A percentile compares a stretch with the other conserved stretches of the same genome.
These are phyloP conservation scores for Coemansia sp. DNA, from an alignment of 192 early-diverging fungal species.

Conservation along the genomic window DNA sequence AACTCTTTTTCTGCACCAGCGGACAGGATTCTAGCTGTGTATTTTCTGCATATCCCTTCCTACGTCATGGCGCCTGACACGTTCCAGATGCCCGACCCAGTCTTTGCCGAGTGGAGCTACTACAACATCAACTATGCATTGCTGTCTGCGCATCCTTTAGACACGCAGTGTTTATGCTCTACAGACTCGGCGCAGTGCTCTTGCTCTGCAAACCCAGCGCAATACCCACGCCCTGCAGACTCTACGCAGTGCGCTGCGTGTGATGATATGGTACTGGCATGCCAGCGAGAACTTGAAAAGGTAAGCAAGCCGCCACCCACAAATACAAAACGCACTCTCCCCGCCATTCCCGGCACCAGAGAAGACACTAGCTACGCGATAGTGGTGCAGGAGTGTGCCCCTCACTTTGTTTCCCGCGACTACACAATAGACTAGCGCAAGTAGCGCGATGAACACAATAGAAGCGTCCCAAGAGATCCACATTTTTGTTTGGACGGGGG, in stretches of 20 bases:
- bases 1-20: not conserved
- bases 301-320: slow-evolving; percentile 13
- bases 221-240: slow-evolving; percentile 11
- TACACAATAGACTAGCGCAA: not conserved
- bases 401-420: not conserved
- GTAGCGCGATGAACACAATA: not conserved
- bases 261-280: slow-evolving; percentile 24
- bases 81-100: slow-evolving; percentile 31
- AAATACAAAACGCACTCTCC: not conserved
- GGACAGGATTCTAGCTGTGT: not conserved
- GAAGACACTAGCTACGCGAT: no score
- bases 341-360: not conserved
- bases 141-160: slow-evolving; percentile 20
- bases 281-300: slow-evolving; percentile 36
- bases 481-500: not conserved
- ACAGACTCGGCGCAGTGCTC: slow-evolving; percentile 5
- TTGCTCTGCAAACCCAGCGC: no score
- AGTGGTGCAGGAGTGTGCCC: not conserved
- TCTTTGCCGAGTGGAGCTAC: slow-evolving; percentile 49
- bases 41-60: not conserved
- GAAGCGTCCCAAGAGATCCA: not conserved
- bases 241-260: slow-evolving; percentile 15
- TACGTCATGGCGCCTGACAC: slow-evolving; percentile 6
- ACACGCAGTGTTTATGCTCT: slow-evolving; percentile 13
- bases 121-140: slow-evolving; percentile 38